Evolutionary conservation across 352 stramenopile genomes (phyloP).

Genomic region (Pythium folliculosum): DNA sequence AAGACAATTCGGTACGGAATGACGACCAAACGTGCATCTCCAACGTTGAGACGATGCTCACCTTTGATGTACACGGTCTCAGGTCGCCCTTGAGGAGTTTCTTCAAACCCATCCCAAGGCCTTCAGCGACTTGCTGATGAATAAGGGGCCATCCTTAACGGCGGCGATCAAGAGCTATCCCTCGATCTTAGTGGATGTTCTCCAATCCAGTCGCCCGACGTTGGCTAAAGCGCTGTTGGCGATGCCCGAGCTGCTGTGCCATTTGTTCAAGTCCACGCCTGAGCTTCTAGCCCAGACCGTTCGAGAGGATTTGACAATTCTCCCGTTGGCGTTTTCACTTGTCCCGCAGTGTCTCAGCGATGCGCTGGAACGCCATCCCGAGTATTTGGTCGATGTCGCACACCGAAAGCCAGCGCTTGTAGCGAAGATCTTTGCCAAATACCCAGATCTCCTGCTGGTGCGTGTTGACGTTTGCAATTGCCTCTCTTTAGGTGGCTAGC

Average conservation of each 20-base stretch:
- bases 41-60: too few relatives aligned
- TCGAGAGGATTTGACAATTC: slow-evolving; percentile 46
- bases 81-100: slow-evolving; percentile 71
- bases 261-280: slow-evolving; percentile 53
- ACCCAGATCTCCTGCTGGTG: slow-evolving; percentile 71
- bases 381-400: slow-evolving; percentile 70
- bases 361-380: slow-evolving; percentile 60
- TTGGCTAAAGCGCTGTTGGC: slow-evolving; percentile 47
- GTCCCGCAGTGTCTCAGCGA: slow-evolving; percentile 62
- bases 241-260: slow-evolving; percentile 45
- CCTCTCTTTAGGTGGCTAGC: background rate
- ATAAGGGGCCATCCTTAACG: slow-evolving; percentile 49
- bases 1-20: slow-evolving; percentile 54
- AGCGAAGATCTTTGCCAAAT: slow-evolving; percentile 58
- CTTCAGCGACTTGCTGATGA: slow-evolving; percentile 60
- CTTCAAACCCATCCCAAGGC: slow-evolving; percentile 60
- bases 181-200: slow-evolving; percentile 55
- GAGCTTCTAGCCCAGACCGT: slow-evolving; percentile 50
- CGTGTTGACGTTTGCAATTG: background rate
- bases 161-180: slow-evolving; percentile 51
- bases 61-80: background rate
- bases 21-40: too few relatives aligned
- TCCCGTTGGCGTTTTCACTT: slow-evolving; percentile 49
- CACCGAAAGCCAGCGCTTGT: slow-evolving; percentile 63
- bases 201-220: slow-evolving; percentile 45